Percentiles rank a stretch among this genome's conserved stretches.
Conservation (phyloP, 2,329 filamentous ascomycete genomes). For the Huntiella bhutanensis region DNA sequence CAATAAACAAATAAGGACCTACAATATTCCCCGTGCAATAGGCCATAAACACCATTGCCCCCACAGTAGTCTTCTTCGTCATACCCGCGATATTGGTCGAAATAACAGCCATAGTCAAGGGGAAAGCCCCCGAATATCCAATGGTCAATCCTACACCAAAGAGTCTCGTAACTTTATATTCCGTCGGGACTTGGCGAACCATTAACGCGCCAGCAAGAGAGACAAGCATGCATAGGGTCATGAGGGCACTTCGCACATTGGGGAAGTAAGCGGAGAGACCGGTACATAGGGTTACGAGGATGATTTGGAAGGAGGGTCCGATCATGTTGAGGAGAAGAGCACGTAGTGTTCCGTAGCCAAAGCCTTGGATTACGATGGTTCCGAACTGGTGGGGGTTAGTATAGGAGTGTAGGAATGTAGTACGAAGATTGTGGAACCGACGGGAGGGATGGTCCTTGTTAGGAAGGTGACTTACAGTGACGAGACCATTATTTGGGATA, state of each 20-base stretch:
- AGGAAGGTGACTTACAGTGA: constrained; percentile 13
- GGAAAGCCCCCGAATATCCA: constrained; percentile 25
- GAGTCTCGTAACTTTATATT: constrained; percentile 15
- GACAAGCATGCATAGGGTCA: constrained; percentile 14
- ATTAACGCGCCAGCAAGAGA: constrained; percentile 14
- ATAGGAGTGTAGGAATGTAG: not conserved
- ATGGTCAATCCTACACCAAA: constrained; percentile 30
- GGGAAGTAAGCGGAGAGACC: constrained; percentile 14
- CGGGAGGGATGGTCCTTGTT: not conserved
- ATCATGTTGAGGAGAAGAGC: constrained; percentile 12
- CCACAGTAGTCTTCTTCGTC: constrained; percentile 41
- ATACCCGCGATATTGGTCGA: constrained; percentile 41
- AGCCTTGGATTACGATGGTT: constrained; percentile 15
- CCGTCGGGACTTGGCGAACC: constrained; percentile 13
- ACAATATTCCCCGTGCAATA: constrained; percentile 43
- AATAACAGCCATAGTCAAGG: constrained; percentile 34
- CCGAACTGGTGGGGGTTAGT: constrained; percentile 9
- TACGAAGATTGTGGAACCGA: not conserved
- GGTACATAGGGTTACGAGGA: constrained; percentile 14
- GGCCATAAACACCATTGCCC: constrained; percentile 38
- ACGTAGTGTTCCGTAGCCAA: constrained; percentile 12
- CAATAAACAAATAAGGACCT: constrained; percentile 39
- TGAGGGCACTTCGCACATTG: constrained; percentile 16
- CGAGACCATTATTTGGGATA: constrained; percentile 18
- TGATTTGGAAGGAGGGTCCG: constrained; percentile 12